Conservation (phyloP, 2,329 filamentous ascomycete species). For the Penicillium olsonii region DNA sequence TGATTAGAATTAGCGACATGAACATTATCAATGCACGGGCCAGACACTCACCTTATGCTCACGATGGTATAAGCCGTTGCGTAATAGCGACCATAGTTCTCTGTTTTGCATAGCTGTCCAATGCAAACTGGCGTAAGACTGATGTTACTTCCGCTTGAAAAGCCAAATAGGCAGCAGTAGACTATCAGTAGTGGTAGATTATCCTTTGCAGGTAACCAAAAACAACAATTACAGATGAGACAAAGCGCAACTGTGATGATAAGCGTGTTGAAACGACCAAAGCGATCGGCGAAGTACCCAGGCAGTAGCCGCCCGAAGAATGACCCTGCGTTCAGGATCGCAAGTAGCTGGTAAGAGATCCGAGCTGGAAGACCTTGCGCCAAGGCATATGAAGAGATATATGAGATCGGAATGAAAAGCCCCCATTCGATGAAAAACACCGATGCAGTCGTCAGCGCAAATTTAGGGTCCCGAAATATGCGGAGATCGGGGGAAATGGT, state of each 20-base stretch:
- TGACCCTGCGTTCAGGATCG: conserved; percentile 17
- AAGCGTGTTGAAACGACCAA: conserved; percentile 32
- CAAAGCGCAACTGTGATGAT: conserved; percentile 20
- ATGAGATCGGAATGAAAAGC: conserved; percentile 21
- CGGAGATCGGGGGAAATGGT: conserved; percentile 15
- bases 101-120: conserved; percentile 29
- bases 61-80: conserved; percentile 22
- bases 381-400: conserved; percentile 22
- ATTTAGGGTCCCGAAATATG: conserved; percentile 13
- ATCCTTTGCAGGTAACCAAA: conserved; percentile 23
- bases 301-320: conserved; percentile 27
- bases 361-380: conserved; percentile 7
- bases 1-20: too few species aligned
- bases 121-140: conserved; percentile 33
- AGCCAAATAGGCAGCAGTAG: conserved; percentile 26
- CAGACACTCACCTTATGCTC: too few species aligned
- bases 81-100: conserved; percentile 29
- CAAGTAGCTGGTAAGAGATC: conserved; percentile 21
- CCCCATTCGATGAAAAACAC: conserved; percentile 19
- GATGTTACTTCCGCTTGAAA: conserved; percentile 27
- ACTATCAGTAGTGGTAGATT: conserved; percentile 23
- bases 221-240: conserved; percentile 22
- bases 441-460: conserved; percentile 14
- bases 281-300: conserved; percentile 25
- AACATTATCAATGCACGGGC: too few species aligned